These are phyloP conservation scores for Patellifolia procumbens DNA, from an alignment of 179 eudicot species.

Conservation along the genomic window DNA sequence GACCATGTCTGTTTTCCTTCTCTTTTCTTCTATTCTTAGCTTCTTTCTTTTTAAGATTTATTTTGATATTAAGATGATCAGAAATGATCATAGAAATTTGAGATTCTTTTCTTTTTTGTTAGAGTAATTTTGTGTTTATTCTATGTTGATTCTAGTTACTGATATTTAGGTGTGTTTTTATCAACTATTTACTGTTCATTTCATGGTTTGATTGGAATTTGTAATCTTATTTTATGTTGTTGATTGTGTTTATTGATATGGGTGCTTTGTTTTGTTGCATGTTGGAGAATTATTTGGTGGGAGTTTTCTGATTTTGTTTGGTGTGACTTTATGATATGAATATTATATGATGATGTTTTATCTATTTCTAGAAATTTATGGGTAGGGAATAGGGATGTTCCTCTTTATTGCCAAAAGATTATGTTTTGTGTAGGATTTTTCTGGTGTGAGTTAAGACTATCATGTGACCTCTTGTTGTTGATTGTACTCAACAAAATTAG, in stretches of 20 bases:
- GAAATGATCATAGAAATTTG: conserved; percentile 5
- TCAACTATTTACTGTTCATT: neutral
- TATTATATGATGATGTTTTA: neutral
- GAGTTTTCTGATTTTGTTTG: conserved; percentile 11
- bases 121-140: conserved; percentile 3
- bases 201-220: conserved; percentile 1
- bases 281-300: conserved; percentile 29
- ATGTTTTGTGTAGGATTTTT: conserved; percentile 3
- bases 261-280: conserved; percentile 22
- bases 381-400: no score
- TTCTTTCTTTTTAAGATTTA: conserved; percentile 18
- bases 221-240: neutral
- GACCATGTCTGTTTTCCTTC: conserved; percentile 28
- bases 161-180: conserved; percentile 15
- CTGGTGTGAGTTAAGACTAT: conserved; percentile 15
- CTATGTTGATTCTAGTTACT: conserved; percentile 2
- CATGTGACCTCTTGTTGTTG: neutral
- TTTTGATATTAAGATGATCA: conserved; percentile 6
- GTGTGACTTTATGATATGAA: conserved; percentile 13
- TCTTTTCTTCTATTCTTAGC: conserved; percentile 16
- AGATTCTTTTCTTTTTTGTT: neutral
- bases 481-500: neutral
- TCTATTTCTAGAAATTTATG: neutral
- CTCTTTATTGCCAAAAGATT: neutral
- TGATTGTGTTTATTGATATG: conserved; percentile 21